Evolutionary conservation across 805 yeast species (phyloP).

Genomic region (Phaffomyces opuntiae): DNA sequence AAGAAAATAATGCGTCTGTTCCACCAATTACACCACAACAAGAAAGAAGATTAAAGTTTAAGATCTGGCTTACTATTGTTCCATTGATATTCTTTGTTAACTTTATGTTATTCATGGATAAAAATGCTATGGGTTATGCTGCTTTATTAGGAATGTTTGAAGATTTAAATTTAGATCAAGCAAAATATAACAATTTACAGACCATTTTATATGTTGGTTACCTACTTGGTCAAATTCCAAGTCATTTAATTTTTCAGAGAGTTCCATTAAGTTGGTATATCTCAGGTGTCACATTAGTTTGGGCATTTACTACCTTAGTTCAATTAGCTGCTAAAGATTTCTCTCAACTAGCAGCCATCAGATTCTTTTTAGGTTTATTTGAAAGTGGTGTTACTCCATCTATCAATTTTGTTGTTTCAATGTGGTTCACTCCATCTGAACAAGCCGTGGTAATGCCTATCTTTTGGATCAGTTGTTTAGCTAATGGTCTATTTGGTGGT

Average conservation of each 20-base stretch:
- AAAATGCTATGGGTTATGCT: constrained; percentile 13
- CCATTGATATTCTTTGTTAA: neutral
- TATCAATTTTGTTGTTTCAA: constrained; percentile 10
- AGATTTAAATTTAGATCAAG: constrained; percentile 8
- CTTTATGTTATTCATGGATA: constrained; percentile 6
- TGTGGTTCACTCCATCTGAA: neutral
- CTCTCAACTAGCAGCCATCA: constrained; percentile 5
- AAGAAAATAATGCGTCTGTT: neutral
- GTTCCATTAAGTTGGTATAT: constrained; percentile 4
- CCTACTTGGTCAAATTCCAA: constrained; percentile 9
- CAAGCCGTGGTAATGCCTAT: constrained; percentile 30
- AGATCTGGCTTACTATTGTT: neutral
- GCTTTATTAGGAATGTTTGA: constrained; percentile 9
- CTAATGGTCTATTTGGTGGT: constrained; percentile 7
- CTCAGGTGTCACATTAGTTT: constrained; percentile 2
- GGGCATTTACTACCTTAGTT: constrained; percentile 7
- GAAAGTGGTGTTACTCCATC: constrained; percentile 27
- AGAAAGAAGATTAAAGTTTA: too few relatives aligned
- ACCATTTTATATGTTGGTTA: constrained; percentile 13
- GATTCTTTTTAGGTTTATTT: constrained; percentile 15
- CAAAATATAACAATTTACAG: constrained; percentile 1
- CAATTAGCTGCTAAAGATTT: constrained; percentile 2
- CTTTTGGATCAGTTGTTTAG: constrained; percentile 26
- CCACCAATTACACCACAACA: too few relatives aligned
- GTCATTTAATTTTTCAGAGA: constrained; percentile 7